Evolutionary conservation across 1,284 basidiomycete species (phyloP), one percentile per base, ranked within the genome.

Genomic region (Amylostereum areolatum): DNA sequence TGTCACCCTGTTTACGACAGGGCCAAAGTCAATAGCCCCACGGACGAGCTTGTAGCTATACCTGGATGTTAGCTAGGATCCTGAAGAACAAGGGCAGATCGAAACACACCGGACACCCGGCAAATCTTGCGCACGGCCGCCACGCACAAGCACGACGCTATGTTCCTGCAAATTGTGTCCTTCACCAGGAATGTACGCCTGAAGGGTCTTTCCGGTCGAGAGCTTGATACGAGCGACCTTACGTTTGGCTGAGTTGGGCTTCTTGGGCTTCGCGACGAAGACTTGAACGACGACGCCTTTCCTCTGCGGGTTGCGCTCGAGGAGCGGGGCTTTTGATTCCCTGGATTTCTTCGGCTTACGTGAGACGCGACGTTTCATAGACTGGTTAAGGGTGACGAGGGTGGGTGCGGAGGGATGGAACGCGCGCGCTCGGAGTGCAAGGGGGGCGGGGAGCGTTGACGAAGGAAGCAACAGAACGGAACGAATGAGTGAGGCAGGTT

Each of bases 131-230:
- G 94, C 88, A 71, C 94, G 81, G 6, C 97, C 97, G 10, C 97
- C 97, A 61, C 95, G 76, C 24, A 99, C 81, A 40, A 98, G 69
- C 3, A 99, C 95, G 2, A 99, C 97, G 64, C 85, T 89, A 64
- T 99, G 97, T 66, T 99, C 97, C 72, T 99, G 97, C 61, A 99
- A 69, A 65, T 97, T 98, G 68, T 99, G 96, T 1, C 97, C 97
- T 64, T 99, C 97, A 57, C 97, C 97, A 37, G 90, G 91, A 49
- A 99, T 95, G 66, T 98, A 99, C 11, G 95, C 95, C 69, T 90
- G 88, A 51, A 95, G 79, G 37, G 84, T 86, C 66, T 91, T 88
- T 46, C 97, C 97, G 32, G 89, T 96, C 32, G 86, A 81, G 45
- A 99, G 75, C 73, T 96, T 96, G 58, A 99, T 87, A 63, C 92